Percentiles rank a stretch among this genome's conserved stretches.
Evolutionary conservation across 768 basidiomycete species (phyloP).

Genomic region (Xanthoconium purpureum): DNA sequence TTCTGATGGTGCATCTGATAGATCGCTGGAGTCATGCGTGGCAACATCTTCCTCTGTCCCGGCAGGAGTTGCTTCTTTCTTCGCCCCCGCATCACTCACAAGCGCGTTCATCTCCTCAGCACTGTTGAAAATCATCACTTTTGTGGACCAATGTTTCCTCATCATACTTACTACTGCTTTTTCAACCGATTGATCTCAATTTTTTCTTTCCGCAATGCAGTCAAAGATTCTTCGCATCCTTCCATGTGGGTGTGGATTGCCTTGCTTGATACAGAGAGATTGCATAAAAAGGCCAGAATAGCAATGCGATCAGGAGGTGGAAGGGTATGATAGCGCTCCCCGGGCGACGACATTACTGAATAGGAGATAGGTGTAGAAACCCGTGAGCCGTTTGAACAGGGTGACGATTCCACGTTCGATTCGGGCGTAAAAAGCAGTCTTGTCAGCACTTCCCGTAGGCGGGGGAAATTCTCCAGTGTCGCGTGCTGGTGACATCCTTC

Average conservation of each 20-base stretch:
- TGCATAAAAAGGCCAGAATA: slow-evolving; percentile 85
- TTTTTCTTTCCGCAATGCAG: slow-evolving; percentile 91
- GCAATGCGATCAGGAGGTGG: slow-evolving; percentile 78
- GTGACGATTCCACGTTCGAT: slow-evolving; percentile 36
- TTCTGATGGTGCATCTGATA: slow-evolving; percentile 69
- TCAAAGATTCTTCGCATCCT: slow-evolving; percentile 82
- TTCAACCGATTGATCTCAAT: slow-evolving; percentile 90
- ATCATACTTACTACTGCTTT: slow-evolving; percentile 73
- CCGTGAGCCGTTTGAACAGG: slow-evolving; percentile 47
- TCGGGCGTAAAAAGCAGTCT: slow-evolving; percentile 72
- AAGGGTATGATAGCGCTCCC: slow-evolving; percentile 70
- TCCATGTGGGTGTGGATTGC: slow-evolving; percentile 88
- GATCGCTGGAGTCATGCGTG: slow-evolving; percentile 67
- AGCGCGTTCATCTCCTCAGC: slow-evolving; percentile 73
- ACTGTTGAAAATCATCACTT: slow-evolving; percentile 37
- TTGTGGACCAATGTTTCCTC: slow-evolving; percentile 6
- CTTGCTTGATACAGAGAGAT: slow-evolving; percentile 87
- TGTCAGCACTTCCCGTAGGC: slow-evolving; percentile 66
- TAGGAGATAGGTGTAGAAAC: slow-evolving; percentile 45
- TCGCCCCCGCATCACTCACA: slow-evolving; percentile 47
- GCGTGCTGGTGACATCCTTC: slow-evolving; percentile 55
- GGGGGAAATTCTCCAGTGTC: slow-evolving; percentile 67
- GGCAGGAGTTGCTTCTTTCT: slow-evolving; percentile 43
- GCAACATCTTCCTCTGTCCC: slow-evolving; percentile 51
- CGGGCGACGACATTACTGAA: slow-evolving; percentile 48